Evolutionary conservation across 306 rosid species (phyloP).

Genomic region (Vigna unguiculata): DNA sequence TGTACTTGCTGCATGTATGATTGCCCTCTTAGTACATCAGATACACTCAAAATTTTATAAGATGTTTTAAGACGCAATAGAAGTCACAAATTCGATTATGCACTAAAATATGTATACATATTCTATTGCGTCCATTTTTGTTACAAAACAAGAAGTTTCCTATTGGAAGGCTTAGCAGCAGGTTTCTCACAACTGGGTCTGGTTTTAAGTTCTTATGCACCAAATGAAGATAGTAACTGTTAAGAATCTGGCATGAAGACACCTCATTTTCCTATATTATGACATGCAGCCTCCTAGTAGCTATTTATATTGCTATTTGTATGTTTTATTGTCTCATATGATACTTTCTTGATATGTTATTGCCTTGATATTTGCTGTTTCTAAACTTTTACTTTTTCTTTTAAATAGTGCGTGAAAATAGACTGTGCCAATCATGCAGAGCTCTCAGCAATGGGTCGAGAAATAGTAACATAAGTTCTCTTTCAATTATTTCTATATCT

Average conservation of each 20-base stretch:
- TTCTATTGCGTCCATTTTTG: no score
- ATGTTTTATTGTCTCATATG: not conserved
- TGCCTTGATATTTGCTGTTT: not conserved
- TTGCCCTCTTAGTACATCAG: not conserved
- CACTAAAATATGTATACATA: not conserved
- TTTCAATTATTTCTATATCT: not conserved
- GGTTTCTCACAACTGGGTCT: not conserved
- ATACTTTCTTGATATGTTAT: not conserved
- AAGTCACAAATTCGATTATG: not conserved
- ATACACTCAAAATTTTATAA: not conserved
- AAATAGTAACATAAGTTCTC: conserved; percentile 65
- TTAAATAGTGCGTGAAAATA: not conserved
- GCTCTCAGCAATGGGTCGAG: conserved; percentile 95
- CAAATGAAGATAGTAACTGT: not conserved
- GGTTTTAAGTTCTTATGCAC: not conserved
- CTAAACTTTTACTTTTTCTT: not conserved
- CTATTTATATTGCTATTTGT: not conserved
- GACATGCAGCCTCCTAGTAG: not conserved
- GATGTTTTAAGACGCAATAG: not conserved
- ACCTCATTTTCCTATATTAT: not conserved
- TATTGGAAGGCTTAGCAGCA: not conserved
- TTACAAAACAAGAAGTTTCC: not conserved
- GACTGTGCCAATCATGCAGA: conserved; percentile 81
- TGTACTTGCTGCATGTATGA: not conserved
- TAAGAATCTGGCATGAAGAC: no score